phyloP scores from a whole-genome alignment of 345 rosid genomes.

The Populus pruinosa region DNA sequence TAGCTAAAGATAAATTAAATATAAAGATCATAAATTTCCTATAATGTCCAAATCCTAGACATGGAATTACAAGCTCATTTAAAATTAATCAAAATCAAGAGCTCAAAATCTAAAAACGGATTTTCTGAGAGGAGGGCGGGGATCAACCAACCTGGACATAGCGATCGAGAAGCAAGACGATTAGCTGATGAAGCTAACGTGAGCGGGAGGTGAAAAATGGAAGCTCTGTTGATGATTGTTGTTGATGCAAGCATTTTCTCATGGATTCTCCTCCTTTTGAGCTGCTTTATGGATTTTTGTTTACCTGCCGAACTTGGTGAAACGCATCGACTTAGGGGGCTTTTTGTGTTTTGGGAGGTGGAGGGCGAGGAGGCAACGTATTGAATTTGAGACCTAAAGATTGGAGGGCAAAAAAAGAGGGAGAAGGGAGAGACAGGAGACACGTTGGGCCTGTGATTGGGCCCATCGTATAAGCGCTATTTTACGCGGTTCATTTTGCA shows the following conservation, averaged over 20 bases:
- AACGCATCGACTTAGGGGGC: not conserved
- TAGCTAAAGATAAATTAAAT: not conserved
- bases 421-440: not conserved
- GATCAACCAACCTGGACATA: constrained; percentile 52
- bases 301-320: not conserved
- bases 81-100: not conserved
- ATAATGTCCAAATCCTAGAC: not conserved
- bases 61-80: not conserved
- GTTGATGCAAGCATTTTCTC: constrained; percentile 44
- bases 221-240: not conserved
- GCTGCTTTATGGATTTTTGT: not conserved
- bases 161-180: constrained; percentile 21
- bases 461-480: not conserved
- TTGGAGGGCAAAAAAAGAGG: not conserved
- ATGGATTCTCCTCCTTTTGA: constrained; percentile 22
- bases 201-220: constrained; percentile 4
- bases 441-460: not conserved
- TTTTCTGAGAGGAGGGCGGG: not conserved
- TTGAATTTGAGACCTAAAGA: not conserved
- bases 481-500: no score
- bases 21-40: not conserved
- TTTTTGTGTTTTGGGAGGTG: not conserved
- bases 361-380: not conserved
- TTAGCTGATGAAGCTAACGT: constrained; percentile 18
- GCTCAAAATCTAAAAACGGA: not conserved